Evolutionary conservation across 495 filamentous ascomycete species (phyloP), one percentile per base, ranked within the genome.

Genomic region (Tetracladium setigerum): DNA sequence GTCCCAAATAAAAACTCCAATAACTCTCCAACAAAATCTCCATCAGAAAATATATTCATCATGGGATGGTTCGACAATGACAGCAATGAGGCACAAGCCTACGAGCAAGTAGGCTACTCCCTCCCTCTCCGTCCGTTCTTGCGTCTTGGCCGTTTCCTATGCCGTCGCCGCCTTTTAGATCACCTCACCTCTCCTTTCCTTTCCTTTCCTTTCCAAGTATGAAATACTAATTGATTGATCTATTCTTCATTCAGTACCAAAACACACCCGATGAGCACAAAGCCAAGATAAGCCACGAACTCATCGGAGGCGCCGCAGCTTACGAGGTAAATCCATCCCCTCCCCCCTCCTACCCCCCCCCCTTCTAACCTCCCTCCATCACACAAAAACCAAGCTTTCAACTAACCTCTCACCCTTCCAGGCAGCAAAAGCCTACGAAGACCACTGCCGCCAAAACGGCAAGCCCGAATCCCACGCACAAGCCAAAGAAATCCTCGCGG

Each of bases 341-440:
- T 5, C 38, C 12, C 38, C 19, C 38, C 11, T 22, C 14, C n/a
- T 41, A 41, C n/a, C 19, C 19, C 19, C 17, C 39, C 22, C n/a
- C n/a, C n/a, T n/a, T n/a, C n/a, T n/a, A n/a, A 27, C 22, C 22
- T 27, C 22, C 22, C 22, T 27, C 22, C 22, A 3, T 27, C 22
- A 27, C 22, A 27, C 22, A 27, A 27, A 27, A 27, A 3, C 22
- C 22, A 27, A 27, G 7, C 7, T 7, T 7, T 27, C 3, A 27
- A 27, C 22, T 27, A 27, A 27, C 22, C 7, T 27, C 22, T 27
- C 22, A 3, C 22, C 22, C 22, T 3, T 7, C 16, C 10, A 42
- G 15, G 86, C 74, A 47, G 80, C 88, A 73, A 85, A 87, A 71
- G 65, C 76, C 11, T 89, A 78, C 62, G 85, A 89, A 64, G 76